Evolutionary conservation across 2,329 filamentous ascomycete genomes (phyloP).

Genomic region (Pseudogymnoascus sp.): DNA sequence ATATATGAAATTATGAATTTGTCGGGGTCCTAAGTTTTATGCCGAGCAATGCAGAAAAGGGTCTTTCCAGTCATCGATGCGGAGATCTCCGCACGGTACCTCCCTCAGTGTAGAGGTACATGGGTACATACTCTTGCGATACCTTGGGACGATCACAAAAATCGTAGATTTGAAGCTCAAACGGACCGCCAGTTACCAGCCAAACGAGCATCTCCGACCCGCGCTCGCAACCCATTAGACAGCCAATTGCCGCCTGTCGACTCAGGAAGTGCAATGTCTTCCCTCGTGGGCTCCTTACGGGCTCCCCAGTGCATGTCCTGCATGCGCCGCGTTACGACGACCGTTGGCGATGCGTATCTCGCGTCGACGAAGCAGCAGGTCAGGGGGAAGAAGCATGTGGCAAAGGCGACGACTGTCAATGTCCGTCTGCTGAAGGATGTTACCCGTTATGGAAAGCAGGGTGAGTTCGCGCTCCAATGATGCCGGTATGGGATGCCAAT

Average conservation of each 20-base stretch:
- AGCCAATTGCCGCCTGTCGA: neutral
- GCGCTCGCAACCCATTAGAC: neutral
- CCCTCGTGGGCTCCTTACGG: conserved; percentile 8
- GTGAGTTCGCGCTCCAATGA: conserved; percentile 23
- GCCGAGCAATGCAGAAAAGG: neutral
- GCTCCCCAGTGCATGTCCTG: conserved; percentile 12
- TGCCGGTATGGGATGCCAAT: conserved; percentile 19
- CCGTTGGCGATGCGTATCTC: conserved; percentile 17
- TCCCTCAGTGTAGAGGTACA: neutral
- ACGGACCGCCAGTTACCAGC: neutral
- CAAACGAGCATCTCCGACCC: neutral
- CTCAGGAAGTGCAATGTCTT: conserved; percentile 10
- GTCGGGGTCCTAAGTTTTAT: neutral
- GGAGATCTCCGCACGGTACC: conserved; percentile 1
- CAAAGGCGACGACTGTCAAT: conserved; percentile 36
- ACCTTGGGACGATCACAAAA: conserved; percentile 1
- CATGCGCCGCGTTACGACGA: conserved; percentile 21
- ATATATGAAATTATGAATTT: neutral
- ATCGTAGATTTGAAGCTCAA: neutral
- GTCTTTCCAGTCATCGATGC: neutral
- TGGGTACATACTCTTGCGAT: neutral
- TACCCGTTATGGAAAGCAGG: conserved; percentile 41
- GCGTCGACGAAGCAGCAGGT: conserved; percentile 28
- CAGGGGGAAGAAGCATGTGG: conserved; percentile 38
- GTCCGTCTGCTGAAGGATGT: conserved; percentile 46